A percentile compares a stretch with the other conserved stretches of the same genome.
Conservation (phyloP, 108 stramenopile genomes). For the Nitzschia palea region DNA sequence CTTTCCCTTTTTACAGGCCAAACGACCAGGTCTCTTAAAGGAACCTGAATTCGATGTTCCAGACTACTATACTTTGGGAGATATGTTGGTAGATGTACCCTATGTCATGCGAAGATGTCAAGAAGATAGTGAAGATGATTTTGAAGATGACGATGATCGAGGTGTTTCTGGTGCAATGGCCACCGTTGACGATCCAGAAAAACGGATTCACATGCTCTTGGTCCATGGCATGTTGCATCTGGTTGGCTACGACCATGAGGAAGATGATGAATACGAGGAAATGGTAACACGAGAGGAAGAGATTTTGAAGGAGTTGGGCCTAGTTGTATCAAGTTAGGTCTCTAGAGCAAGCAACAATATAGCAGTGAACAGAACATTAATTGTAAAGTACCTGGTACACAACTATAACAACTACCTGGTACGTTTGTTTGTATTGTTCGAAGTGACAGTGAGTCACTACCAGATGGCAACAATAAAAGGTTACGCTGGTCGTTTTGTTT, state of each 20-base stretch:
- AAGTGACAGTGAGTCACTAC: no score
- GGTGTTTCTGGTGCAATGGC: constrained; percentile 92
- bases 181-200: constrained; percentile 52
- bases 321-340: no score
- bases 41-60: constrained; percentile 69
- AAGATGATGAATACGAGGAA: constrained; percentile 89
- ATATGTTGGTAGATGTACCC: constrained; percentile 88
- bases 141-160: constrained; percentile 74
- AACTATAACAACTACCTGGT: no score
- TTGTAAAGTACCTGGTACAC: no score
- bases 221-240: constrained; percentile 97
- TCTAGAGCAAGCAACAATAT: no score
- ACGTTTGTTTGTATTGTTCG: not conserved
- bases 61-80: constrained; percentile 87
- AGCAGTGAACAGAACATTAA: no score
- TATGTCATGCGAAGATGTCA: constrained; percentile 60
- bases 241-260: constrained; percentile 94
- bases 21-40: constrained; percentile 57
- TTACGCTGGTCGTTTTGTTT: no score
- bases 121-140: constrained; percentile 30
- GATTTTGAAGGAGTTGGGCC: constrained; percentile 64
- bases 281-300: constrained; percentile 89
- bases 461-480: no score
- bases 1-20: constrained; percentile 71
- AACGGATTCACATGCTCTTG: constrained; percentile 85